Evolutionary conservation across 2,329 filamentous ascomycete species (phyloP).

Genomic region (Fusarium dlaminii): DNA sequence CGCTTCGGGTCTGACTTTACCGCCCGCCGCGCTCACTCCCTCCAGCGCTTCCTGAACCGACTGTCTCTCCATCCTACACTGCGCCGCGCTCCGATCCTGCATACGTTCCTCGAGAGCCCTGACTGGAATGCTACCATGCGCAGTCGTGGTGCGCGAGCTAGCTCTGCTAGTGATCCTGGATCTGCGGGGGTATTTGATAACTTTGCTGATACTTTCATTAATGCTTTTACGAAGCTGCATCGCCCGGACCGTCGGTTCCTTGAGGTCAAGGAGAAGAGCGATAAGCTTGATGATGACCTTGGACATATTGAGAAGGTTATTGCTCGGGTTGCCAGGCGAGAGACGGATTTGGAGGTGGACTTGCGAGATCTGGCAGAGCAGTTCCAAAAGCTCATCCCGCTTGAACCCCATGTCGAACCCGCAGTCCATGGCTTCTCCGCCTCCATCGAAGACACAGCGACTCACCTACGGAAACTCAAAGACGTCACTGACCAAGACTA

Average conservation of each 20-base stretch:
- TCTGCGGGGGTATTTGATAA: conserved; percentile 87
- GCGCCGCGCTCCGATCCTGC: conserved; percentile 81
- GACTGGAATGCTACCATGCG: conserved; percentile 99
- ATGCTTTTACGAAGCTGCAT: conserved; percentile 96
- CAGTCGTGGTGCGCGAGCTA: conserved; percentile 73
- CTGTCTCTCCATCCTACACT: conserved; percentile 89
- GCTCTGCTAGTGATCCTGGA: conserved; percentile 58
- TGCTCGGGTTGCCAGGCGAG: conserved; percentile 85
- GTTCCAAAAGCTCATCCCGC: conserved; percentile 89
- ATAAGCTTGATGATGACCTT: conserved; percentile 94
- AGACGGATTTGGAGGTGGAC: conserved; percentile 87
- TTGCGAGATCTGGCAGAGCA: conserved; percentile 91
- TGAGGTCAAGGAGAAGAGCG: conserved; percentile 89
- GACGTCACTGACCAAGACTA: conserved; percentile 97
- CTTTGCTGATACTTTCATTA: conserved; percentile 95
- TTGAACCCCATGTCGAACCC: conserved; percentile 87
- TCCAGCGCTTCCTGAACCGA: conserved; percentile 89
- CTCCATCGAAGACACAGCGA: conserved; percentile 83
- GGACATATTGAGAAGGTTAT: conserved; percentile 96
- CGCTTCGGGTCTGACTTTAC: conserved; percentile 96
- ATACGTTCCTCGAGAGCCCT: conserved; percentile 88
- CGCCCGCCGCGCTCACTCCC: conserved; percentile 83
- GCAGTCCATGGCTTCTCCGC: conserved; percentile 87
- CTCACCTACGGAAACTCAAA: conserved; percentile 81
- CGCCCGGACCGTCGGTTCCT: conserved; percentile 95